phyloP scores from a whole-genome alignment of 2,329 filamentous ascomycete genomes.

The Monilinia laxa region DNA sequence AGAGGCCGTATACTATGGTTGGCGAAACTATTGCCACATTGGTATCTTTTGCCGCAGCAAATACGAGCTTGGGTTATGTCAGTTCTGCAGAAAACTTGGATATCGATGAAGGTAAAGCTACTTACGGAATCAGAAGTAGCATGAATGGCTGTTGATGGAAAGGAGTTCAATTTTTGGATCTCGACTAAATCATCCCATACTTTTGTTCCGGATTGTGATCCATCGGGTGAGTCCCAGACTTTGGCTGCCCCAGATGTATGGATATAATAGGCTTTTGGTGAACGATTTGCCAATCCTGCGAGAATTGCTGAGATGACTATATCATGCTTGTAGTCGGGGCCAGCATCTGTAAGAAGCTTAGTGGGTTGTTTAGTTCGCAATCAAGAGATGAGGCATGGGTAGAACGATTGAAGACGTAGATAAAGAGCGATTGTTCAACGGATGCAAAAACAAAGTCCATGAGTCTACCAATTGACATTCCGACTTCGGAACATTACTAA shows the following conservation, averaged over 20 bases:
- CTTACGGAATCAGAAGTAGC: not conserved
- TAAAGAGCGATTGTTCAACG: too few relatives aligned
- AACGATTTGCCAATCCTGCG: conserved; percentile 3
- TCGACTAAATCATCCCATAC: conserved; percentile 28
- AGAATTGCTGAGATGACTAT: conserved; percentile 25
- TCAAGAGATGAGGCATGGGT: too few relatives aligned
- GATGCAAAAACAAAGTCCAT: too few relatives aligned
- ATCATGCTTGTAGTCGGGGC: conserved; percentile 22
- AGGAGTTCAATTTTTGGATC: conserved; percentile 22
- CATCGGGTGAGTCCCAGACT: conserved; percentile 26
- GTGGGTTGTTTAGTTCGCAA: not conserved
- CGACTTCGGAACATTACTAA: too few relatives aligned
- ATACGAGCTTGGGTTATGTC: not conserved
- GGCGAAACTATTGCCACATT: conserved; percentile 28
- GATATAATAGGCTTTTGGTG: conserved; percentile 26
- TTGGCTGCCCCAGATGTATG: conserved; percentile 24
- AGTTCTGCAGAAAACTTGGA: not conserved
- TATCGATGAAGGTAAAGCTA: too few relatives aligned
- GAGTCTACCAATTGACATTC: too few relatives aligned
- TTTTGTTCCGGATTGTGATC: conserved; percentile 15
- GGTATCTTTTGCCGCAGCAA: not conserved
- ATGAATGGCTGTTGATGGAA: conserved; percentile 15
- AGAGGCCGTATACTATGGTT: conserved; percentile 26
- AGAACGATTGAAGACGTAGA: not conserved
- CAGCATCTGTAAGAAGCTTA: conserved; percentile 9